Base-by-base conservation (phyloP, 176 grass and related monocot genomes). In the Oryza rufipogon region DNA sequence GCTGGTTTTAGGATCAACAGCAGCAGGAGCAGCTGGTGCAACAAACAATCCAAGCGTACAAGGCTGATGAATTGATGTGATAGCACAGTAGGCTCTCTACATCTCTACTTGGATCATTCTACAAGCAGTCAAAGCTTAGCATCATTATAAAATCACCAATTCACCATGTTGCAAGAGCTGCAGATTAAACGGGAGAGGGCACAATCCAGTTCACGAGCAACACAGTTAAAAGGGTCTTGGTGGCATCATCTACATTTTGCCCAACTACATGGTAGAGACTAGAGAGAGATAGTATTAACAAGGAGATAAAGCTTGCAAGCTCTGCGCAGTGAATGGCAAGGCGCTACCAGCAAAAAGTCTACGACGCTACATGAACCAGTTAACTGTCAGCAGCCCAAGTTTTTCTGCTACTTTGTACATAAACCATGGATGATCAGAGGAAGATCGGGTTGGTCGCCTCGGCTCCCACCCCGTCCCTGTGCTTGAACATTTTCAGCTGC, bases 401-500 rank as follows among this genome's bases (percentile, higher is more conserved):
- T 11, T 84, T 51, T 52, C 28, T 13, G 5, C 68, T 74, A 74
- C 74, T 86, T 74, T 87, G 88, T 80, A 83, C 88, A 41, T 39
- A 80, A 52, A n/a, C 30, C 25, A 7, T n/a, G 6, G 4, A 9
- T 44, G 56, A 22, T 90, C 63, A 83, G 17, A 87, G 75, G 28
- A 90, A 83, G 17, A 90, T 75, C 1, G 75, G 69, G 71, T 83
- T 79, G 41, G 63, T 30, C 7, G 70, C 48, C 80, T 87, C 75
- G 0, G 70, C 80, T 44, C 74, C 75, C 39, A 83, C 84, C 36
- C 80, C 89, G 61, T 90, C 84, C 64, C 22, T 63, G 75, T 87
- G 89, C 70, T 87, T 87, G 70, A 87, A 87, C 84, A 84, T 90
- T 42, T 90, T 90, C 28, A 87, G 51, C 51, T 90, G 84, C 75